Evolutionary conservation across 73 alveolate species (phyloP).

Genomic region (Loxodes magnus): DNA sequence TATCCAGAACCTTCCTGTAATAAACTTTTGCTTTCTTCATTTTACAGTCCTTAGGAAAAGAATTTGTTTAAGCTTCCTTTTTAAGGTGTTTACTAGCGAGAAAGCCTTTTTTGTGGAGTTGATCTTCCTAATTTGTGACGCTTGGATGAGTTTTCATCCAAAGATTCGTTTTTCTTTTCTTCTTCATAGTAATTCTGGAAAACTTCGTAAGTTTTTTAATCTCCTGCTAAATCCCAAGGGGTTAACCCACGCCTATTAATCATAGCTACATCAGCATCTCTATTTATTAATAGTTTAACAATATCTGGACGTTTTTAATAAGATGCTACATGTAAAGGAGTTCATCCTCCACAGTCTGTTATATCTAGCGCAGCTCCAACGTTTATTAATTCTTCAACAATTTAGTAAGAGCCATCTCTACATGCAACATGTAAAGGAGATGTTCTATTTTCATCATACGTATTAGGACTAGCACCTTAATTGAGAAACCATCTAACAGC

Average conservation of each 20-base stretch:
- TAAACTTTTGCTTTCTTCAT: no score
- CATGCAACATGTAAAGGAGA: constrained; percentile 13
- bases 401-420: constrained; percentile 5
- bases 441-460: constrained; percentile 14
- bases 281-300: not conserved
- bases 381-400: constrained; percentile 3
- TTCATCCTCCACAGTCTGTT: constrained; percentile 15
- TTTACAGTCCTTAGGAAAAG: no score
- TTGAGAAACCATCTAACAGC: not conserved
- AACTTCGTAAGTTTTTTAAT: not conserved
- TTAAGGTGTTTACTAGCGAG: no score
- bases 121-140: not conserved
- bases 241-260: constrained; percentile 12
- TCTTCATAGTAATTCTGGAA: constrained; percentile 9
- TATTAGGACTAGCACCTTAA: constrained; percentile 8
- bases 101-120: not conserved
- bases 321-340: constrained; percentile 7
- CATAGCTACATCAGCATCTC: constrained; percentile 5
- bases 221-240: constrained; percentile 16
- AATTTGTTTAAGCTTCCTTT: not conserved
- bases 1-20: no score
- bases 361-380: constrained; percentile 9
- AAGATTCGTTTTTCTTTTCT: not conserved
- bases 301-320: constrained; percentile 1
- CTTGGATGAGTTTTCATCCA: constrained; percentile 5